These are phyloP conservation scores for Sporothrix pallida DNA, from an alignment of 2,329 filamentous ascomycete genomes.

Conservation along the genomic window DNA sequence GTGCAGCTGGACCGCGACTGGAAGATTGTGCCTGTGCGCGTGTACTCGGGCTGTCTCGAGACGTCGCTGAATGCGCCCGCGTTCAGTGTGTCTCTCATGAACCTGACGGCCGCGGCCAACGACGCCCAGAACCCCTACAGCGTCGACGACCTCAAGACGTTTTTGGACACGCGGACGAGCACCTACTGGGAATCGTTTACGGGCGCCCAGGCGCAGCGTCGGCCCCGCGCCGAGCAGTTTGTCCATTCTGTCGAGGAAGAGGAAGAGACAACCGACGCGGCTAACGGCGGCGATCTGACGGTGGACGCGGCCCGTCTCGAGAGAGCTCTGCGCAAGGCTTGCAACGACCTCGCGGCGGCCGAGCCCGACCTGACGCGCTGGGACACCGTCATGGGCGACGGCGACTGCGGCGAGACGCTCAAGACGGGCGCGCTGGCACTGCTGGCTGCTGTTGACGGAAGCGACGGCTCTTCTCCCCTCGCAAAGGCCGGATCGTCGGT, in stretches of 20 bases:
- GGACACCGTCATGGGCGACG: constrained; percentile 69
- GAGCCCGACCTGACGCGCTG: constrained; percentile 68
- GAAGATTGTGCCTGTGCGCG: constrained; percentile 58
- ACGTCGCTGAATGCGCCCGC: constrained; percentile 74
- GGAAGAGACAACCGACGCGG: constrained; percentile 40
- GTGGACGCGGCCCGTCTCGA: constrained; percentile 61
- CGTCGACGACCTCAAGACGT: constrained; percentile 61
- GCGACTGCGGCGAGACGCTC: constrained; percentile 69
- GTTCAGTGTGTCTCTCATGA: constrained; percentile 71
- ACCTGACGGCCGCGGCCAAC: constrained; percentile 56
- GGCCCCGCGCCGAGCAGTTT: constrained; percentile 54
- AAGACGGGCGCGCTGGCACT: constrained; percentile 58
- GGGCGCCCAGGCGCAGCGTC: constrained; percentile 54
- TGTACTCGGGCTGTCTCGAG: constrained; percentile 69
- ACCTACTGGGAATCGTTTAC: constrained; percentile 61
- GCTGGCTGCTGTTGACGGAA: constrained; percentile 52
- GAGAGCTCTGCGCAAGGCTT: constrained; percentile 61
- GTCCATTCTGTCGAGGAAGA: constrained; percentile 47
- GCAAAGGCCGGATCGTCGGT: constrained; percentile 55
- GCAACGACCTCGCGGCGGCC: constrained; percentile 58
- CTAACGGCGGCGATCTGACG: constrained; percentile 48
- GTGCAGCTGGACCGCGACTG: constrained; percentile 56
- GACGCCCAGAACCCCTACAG: constrained; percentile 53
- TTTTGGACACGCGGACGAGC: constrained; percentile 69
- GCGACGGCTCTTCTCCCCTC: constrained; percentile 41